These are phyloP conservation scores for Corylus avellana DNA, from an alignment of 306 rosid genomes.

Conservation along the genomic window DNA sequence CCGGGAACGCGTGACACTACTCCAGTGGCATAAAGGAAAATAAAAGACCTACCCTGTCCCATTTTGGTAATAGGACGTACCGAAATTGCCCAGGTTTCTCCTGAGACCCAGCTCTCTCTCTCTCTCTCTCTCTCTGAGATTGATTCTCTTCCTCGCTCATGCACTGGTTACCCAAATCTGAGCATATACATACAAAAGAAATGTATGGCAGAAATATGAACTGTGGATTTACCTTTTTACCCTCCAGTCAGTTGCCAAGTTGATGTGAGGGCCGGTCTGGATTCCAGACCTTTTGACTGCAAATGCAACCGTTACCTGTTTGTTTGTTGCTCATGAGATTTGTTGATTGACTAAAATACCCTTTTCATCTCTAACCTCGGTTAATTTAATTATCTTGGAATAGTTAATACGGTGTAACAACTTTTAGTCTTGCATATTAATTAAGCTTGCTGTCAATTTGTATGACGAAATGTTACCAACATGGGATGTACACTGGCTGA, in stretches of 20 bases:
- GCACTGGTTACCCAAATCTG: background rate
- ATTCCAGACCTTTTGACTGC: slow-evolving; percentile 29
- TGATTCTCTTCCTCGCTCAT: slow-evolving; percentile 1
- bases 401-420: slow-evolving; percentile 29
- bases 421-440: slow-evolving; percentile 37
- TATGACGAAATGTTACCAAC: slow-evolving; percentile 24
- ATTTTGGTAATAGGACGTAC: background rate
- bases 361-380: slow-evolving; percentile 24
- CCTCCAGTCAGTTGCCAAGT: slow-evolving; percentile 28
- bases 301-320: slow-evolving; percentile 36
- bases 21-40: background rate
- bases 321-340: background rate
- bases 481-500: too few species aligned
- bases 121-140: background rate
- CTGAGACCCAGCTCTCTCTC: background rate
- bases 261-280: slow-evolving; percentile 19
- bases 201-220: background rate
- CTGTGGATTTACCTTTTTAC: slow-evolving; percentile 25
- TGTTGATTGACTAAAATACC: slow-evolving; percentile 24
- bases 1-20: slow-evolving; percentile 3
- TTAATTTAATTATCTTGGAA: slow-evolving; percentile 20
- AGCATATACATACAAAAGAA: background rate
- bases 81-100: background rate
- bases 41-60: background rate
- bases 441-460: slow-evolving; percentile 29